Conservation (phyloP, 805 yeast species). For the Lachancea dasiensis region DNA sequence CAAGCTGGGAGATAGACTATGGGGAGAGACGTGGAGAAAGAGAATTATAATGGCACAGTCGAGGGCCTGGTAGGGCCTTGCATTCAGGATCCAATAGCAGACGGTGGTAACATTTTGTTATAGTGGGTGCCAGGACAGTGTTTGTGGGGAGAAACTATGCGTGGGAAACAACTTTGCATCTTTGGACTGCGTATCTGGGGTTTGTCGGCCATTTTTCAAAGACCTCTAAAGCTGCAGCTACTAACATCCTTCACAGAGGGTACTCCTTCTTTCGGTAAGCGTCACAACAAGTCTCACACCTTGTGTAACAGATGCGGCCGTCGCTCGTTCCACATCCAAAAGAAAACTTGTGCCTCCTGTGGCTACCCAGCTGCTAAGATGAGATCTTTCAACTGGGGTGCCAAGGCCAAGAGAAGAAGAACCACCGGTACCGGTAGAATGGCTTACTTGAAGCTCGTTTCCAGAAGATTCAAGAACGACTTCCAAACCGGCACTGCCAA, state of each 20-base stretch:
- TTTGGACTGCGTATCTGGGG: no score
- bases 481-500: conserved; percentile 86
- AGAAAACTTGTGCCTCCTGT: conserved; percentile 97
- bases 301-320: conserved; percentile 98
- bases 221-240: no score
- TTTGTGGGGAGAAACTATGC: no score
- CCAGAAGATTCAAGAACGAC: conserved; percentile 98
- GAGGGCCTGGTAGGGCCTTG: no score
- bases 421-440: conserved; percentile 99
- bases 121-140: no score
- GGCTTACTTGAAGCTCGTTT: conserved; percentile 93
- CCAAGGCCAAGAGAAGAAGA: conserved; percentile 98
- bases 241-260: conserved; percentile 57
- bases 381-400: conserved; percentile 99
- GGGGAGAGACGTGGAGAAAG: no score
- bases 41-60: no score
- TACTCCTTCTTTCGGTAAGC: conserved; percentile 99
- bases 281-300: conserved; percentile 99
- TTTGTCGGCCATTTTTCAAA: no score
- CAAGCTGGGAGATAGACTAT: no score
- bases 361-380: conserved; percentile 99
- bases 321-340: conserved; percentile 98
- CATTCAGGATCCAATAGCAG: no score
- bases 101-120: no score
- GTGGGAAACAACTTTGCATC: no score